Percentiles rank a stretch among this genome's conserved stretches.
These are phyloP conservation scores for Didymella pinodella DNA, from an alignment of 2,329 filamentous ascomycete genomes.

Conservation along the genomic window DNA sequence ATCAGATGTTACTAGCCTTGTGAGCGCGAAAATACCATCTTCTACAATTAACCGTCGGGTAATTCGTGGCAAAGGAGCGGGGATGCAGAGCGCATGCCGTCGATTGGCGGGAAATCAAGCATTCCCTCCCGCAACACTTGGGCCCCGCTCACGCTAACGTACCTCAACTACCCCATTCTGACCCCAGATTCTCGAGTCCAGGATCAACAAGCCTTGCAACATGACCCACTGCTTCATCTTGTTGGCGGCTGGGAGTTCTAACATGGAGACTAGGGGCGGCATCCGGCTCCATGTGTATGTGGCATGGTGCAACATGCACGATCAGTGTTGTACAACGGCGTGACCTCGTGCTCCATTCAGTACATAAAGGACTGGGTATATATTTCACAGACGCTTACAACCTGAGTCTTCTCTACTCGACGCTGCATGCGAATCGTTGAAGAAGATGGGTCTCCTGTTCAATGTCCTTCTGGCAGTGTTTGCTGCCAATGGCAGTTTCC, in stretches of 20 bases:
- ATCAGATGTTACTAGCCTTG: conserved; percentile 2
- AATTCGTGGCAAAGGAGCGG: conserved; percentile 8
- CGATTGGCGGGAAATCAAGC: conserved; percentile 37
- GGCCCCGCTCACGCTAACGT: conserved; percentile 30
- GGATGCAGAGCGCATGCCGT: background rate
- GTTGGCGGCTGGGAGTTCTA: background rate
- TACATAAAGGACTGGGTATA: conserved; percentile 7
- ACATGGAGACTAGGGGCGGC: conserved; percentile 37
- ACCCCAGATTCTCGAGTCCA: conserved; percentile 25
- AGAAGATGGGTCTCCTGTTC: conserved; percentile 53
- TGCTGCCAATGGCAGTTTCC: conserved; percentile 51
- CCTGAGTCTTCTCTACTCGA: background rate
- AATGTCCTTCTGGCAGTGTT: conserved; percentile 55
- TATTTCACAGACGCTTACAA: background rate
- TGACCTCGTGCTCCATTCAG: background rate
- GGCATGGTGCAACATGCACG: conserved; percentile 22
- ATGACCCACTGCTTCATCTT: conserved; percentile 17
- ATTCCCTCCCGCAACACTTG: conserved; percentile 19
- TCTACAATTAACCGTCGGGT: conserved; percentile 16
- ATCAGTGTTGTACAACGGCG: conserved; percentile 22
- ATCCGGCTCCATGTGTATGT: conserved; percentile 31
- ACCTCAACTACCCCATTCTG: conserved; percentile 28
- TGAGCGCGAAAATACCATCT: conserved; percentile 2
- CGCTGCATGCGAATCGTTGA: background rate
- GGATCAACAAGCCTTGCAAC: conserved; percentile 23